phyloP scores from a whole-genome alignment of 371 early-diverging fungal species.

The Capillidium heterosporum region DNA sequence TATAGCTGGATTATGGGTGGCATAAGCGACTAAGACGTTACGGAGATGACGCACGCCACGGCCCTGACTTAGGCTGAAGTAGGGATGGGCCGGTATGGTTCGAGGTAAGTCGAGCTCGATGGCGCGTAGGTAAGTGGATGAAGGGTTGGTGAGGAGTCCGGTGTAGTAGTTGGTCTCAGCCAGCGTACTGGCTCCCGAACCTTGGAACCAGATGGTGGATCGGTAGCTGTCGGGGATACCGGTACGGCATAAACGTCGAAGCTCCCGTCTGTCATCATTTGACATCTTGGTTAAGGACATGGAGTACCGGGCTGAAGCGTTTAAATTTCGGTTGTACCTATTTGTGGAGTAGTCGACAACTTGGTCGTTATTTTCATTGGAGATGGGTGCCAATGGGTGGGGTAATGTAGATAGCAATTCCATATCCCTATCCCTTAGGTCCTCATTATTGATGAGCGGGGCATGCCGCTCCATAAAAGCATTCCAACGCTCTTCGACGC shows the following conservation, averaged over 20 bases:
- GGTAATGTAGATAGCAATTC: background rate
- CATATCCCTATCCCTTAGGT: background rate
- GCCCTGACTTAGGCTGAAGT: conserved; percentile 16
- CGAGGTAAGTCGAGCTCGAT: conserved; percentile 19
- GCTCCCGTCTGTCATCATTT: background rate
- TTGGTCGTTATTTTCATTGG: too few relatives aligned
- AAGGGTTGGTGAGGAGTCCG: conserved; percentile 9
- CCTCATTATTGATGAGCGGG: background rate
- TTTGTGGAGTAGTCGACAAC: background rate
- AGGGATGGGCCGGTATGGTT: conserved; percentile 16
- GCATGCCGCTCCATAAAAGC: conserved; percentile 1
- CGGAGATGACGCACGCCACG: conserved; percentile 16
- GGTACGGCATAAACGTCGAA: conserved; percentile 12
- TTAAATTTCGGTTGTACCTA: background rate
- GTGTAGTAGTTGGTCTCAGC: conserved; percentile 15
- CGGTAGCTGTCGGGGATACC: conserved; percentile 12
- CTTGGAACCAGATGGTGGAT: conserved; percentile 15
- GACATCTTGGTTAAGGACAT: background rate
- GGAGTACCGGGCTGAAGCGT: background rate
- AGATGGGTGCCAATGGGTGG: background rate
- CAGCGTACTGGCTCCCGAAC: conserved; percentile 15
- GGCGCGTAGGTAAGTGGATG: conserved; percentile 13
- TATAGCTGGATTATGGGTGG: conserved; percentile 16
- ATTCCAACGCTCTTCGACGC: background rate
- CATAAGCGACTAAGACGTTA: conserved; percentile 16